Evolutionary conservation across 2,329 filamentous ascomycete species (phyloP), one percentile per base, ranked within the genome.

Genomic region (Blastomyces silverae): DNA sequence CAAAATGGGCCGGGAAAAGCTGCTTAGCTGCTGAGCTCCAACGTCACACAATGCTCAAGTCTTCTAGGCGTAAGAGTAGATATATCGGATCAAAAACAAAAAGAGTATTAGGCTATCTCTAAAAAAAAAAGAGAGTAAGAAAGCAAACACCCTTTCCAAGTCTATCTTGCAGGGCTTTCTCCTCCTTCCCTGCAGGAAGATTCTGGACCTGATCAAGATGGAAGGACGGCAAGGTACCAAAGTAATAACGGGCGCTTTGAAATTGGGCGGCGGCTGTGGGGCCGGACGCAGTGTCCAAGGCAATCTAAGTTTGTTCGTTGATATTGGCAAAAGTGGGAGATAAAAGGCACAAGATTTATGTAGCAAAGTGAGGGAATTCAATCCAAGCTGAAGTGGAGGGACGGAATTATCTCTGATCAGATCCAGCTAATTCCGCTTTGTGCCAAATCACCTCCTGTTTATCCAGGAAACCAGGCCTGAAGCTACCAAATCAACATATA

Each of bases 401-500:
- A 25, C 39, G 22, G 44, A 34, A 46, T 8, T 31, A 44, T 37
- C 37, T 15, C 58, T 34, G 25, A 61, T 61, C 58, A 50, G 39
- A 46, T 46, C 50, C 37, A 55, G 46, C 50, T 25, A 28, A 56
- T 63, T 25, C 62, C 31, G 53, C 52, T 48, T 57, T 46, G 50
- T 55, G 37, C 52, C n/a, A 39, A 58, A 15, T n/a, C 34, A 39
- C 39, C 58, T n/a, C 28, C 22, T 37, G 25, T 34, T n/a, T 50
- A 50, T 34, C 22, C 31, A 31, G 22, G 28, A 46, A 34, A 28
- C 42, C 58, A 28, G 42, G 39, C 42, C 20, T 8, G 44, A 48
- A 50, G 44, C 58, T 50, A 50, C 25, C 42, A n/a, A 44, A 50
- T 1, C 58, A 61, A 11, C 6, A 50, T 50, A 34, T n/a, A 22